phyloP scores from a whole-genome alignment of 805 yeast genomes.

The Candida peoriensis region DNA sequence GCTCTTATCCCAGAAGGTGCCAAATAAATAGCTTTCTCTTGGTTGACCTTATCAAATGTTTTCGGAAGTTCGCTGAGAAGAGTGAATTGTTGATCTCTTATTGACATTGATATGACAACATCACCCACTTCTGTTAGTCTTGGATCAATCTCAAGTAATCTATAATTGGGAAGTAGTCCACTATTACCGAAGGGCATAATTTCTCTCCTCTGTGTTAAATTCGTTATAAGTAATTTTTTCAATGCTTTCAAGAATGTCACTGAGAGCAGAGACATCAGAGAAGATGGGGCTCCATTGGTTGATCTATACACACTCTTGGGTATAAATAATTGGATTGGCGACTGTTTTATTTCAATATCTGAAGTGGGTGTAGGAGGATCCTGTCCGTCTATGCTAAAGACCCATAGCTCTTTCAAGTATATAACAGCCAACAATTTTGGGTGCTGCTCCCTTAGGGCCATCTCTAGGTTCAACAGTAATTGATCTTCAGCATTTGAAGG shows the following conservation, averaged over 20 bases:
- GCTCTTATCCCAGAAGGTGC: constrained; percentile 55
- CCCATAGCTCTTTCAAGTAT: constrained; percentile 38
- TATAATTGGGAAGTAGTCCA: constrained; percentile 26
- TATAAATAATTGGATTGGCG: constrained; percentile 12
- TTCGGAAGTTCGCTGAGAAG: constrained; percentile 25
- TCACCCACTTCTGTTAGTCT: constrained; percentile 43
- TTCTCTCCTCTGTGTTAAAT: constrained; percentile 28
- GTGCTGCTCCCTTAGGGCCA: constrained; percentile 29
- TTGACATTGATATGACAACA: constrained; percentile 31
- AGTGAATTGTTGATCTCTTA: constrained; percentile 28
- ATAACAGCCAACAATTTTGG: constrained; percentile 33
- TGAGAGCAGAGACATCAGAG: constrained; percentile 29
- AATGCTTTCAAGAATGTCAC: constrained; percentile 47
- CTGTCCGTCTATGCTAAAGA: constrained; percentile 34
- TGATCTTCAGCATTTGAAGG: constrained; percentile 29
- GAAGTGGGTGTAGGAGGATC: constrained; percentile 29
- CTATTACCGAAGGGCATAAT: constrained; percentile 49
- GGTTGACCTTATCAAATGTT: constrained; percentile 16
- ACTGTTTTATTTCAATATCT: constrained; percentile 13
- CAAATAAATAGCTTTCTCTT: constrained; percentile 38
- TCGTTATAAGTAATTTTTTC: constrained; percentile 34
- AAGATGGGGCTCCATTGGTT: constrained; percentile 22
- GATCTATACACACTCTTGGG: constrained; percentile 16
- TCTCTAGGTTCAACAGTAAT: constrained; percentile 37
- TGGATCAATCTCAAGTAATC: constrained; percentile 41